Conservation (phyloP, 495 filamentous ascomycete species). For the Hyaloscypha hepaticicola region DNA sequence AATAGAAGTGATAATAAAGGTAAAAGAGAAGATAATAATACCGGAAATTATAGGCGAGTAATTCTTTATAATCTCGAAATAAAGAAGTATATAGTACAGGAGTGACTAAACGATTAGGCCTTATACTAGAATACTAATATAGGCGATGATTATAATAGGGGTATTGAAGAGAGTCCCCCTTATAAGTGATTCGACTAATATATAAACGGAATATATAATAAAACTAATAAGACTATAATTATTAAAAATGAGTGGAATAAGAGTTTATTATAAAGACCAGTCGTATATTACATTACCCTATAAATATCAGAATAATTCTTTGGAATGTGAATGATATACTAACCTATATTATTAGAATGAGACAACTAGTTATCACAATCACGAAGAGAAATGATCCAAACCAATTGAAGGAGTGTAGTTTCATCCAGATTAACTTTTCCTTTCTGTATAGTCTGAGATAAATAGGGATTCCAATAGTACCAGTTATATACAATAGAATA, state of each 20-base stretch:
- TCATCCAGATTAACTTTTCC: slow-evolving; percentile 36
- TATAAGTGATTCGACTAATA: slow-evolving; percentile 46
- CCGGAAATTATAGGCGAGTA: slow-evolving; percentile 55
- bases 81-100: slow-evolving; percentile 68
- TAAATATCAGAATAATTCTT: background rate
- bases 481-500: slow-evolving; percentile 39
- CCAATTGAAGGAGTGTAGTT: slow-evolving; percentile 56
- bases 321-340: slow-evolving; percentile 31
- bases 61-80: slow-evolving; percentile 62
- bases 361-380: slow-evolving; percentile 40
- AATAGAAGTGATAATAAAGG: slow-evolving; percentile 44
- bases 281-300: slow-evolving; percentile 51
- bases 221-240: slow-evolving; percentile 39
- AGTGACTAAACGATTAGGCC: slow-evolving; percentile 21
- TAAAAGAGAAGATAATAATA: slow-evolving; percentile 59
- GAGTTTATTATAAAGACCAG: slow-evolving; percentile 52
- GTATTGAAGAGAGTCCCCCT: slow-evolving; percentile 39
- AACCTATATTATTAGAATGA: slow-evolving; percentile 49
- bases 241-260: slow-evolving; percentile 57
- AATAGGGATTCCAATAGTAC: slow-evolving; percentile 35
- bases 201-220: slow-evolving; percentile 46
- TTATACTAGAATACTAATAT: slow-evolving; percentile 32
- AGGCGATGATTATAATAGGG: slow-evolving; percentile 39
- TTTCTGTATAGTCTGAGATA: slow-evolving; percentile 33
- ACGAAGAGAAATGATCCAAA: slow-evolving; percentile 56